These are phyloP conservation scores for Meira nashicola DNA, from an alignment of 1,284 basidiomycete genomes.

Conservation along the genomic window DNA sequence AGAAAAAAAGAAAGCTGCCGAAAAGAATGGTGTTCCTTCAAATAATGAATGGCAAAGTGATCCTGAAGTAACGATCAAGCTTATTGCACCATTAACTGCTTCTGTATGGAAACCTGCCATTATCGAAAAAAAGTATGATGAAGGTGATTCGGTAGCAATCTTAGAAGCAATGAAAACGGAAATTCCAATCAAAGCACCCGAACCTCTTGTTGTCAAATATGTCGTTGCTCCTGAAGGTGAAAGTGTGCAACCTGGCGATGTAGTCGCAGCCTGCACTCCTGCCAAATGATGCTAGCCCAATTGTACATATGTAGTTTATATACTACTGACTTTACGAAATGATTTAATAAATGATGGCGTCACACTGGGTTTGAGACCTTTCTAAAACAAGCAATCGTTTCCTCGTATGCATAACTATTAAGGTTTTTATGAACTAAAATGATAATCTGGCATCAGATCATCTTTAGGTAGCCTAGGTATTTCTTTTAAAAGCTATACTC, in stretches of 20 bases:
- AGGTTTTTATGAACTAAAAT: no score
- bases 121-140: slow-evolving; percentile 57
- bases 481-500: no score
- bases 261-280: background rate
- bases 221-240: background rate
- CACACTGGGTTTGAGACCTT: no score
- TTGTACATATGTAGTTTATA: no score
- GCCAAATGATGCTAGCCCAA: background rate
- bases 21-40: slow-evolving; percentile 1
- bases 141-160: slow-evolving; percentile 60
- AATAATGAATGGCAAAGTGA: slow-evolving; percentile 7
- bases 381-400: no score
- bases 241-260: background rate
- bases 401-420: no score
- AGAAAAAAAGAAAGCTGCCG: slow-evolving; percentile 8
- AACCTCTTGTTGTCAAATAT: background rate
- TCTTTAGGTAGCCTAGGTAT: no score
- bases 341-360: no score
- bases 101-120: slow-evolving; percentile 62
- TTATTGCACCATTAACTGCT: slow-evolving; percentile 59
- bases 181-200: slow-evolving; percentile 20
- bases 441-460: no score
- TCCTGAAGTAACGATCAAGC: slow-evolving; percentile 17
- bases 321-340: no score
- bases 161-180: slow-evolving; percentile 74